These are phyloP conservation scores for Comarum palustre DNA, from an alignment of 306 rosid species.

Conservation along the genomic window DNA sequence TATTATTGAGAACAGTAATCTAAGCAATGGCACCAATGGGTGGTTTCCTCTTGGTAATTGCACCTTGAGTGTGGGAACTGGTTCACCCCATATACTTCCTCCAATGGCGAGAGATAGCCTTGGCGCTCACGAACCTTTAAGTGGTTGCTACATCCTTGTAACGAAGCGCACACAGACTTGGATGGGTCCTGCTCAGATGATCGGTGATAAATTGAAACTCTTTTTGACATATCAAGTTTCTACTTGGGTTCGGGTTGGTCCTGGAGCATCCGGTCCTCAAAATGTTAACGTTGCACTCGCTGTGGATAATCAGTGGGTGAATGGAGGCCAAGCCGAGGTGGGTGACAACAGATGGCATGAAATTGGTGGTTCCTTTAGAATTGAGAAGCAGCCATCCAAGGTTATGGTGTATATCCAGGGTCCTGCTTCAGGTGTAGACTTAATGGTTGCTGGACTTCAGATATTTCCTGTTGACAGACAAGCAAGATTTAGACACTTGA, in stretches of 20 bases:
- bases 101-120: slow-evolving; percentile 96
- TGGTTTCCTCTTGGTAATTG: slow-evolving; percentile 93
- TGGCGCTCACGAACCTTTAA: slow-evolving; percentile 66
- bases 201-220: slow-evolving; percentile 72
- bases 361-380: slow-evolving; percentile 88
- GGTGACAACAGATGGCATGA: slow-evolving; percentile 72
- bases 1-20: slow-evolving; percentile 71
- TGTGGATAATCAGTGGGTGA: slow-evolving; percentile 90
- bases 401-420: slow-evolving; percentile 87
- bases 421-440: slow-evolving; percentile 73
- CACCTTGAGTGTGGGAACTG: slow-evolving; percentile 59
- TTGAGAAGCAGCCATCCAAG: slow-evolving; percentile 81
- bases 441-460: slow-evolving; percentile 89
- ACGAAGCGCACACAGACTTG: slow-evolving; percentile 85
- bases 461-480: slow-evolving; percentile 81
- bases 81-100: slow-evolving; percentile 82
- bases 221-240: slow-evolving; percentile 84
- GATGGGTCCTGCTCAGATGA: slow-evolving; percentile 96
- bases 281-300: slow-evolving; percentile 63
- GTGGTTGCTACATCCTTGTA: slow-evolving; percentile 64
- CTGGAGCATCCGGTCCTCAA: slow-evolving; percentile 67
- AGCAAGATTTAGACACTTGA: slow-evolving; percentile 65
- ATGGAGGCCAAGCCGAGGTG: slow-evolving; percentile 72
- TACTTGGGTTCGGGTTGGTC: slow-evolving; percentile 78
- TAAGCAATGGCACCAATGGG: slow-evolving; percentile 60